Conservation (phyloP, 176 grass and related monocot genomes). For the Thalia dealbata region DNA sequence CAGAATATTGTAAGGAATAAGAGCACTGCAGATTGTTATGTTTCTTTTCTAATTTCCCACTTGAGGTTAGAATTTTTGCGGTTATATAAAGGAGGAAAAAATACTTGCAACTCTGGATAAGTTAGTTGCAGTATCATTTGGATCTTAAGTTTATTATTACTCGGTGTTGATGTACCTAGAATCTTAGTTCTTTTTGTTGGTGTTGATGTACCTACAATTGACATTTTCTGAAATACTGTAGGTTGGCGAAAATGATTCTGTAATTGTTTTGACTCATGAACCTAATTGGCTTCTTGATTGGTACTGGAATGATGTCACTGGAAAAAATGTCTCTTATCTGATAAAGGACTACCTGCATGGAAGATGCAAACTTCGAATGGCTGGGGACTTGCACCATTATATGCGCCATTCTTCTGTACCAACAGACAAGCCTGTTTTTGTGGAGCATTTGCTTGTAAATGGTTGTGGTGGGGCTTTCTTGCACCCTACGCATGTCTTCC, state of each 20-base stretch:
- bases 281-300: constrained; percentile 98
- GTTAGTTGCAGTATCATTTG: background rate
- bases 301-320: constrained; percentile 79
- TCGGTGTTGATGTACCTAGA: background rate
- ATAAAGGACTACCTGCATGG: constrained; percentile 79
- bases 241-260: constrained; percentile 71
- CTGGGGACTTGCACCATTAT: constrained; percentile 98
- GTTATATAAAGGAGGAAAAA: no score
- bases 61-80: no score
- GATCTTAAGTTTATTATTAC: background rate
- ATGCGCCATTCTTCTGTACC: constrained; percentile 77
- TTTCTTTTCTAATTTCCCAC: no score
- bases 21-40: no score
- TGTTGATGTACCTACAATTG: background rate
- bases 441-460: constrained; percentile 91
- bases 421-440: constrained; percentile 44
- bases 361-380: constrained; percentile 82
- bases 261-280: constrained; percentile 92
- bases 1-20: no score
- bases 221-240: constrained; percentile 32
- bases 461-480: constrained; percentile 96
- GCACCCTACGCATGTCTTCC: constrained; percentile 93
- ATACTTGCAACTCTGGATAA: no score
- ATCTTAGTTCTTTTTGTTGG: no score
- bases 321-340: constrained; percentile 70